Evolutionary conservation across 176 grass and related monocot genomes (phyloP).

Genomic region (Aegilops sharonensis): DNA sequence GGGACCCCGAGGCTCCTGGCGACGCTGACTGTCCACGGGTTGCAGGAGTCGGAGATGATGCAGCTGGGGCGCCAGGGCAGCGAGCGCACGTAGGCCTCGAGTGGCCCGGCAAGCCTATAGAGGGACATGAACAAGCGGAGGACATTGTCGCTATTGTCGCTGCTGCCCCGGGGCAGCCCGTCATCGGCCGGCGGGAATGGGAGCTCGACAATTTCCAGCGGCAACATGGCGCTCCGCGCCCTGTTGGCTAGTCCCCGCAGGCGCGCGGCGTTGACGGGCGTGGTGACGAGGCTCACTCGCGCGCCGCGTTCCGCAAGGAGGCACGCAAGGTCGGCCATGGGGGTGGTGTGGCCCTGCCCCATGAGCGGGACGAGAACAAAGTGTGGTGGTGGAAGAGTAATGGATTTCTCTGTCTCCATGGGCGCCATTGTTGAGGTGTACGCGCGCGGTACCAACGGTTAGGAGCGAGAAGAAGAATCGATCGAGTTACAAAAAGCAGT

Average conservation of each 20-base stretch:
- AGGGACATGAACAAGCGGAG: slow-evolving; percentile 8
- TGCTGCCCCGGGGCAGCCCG: slow-evolving; percentile 23
- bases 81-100: slow-evolving; percentile 26
- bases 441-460: too few species aligned
- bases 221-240: slow-evolving; percentile 11
- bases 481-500: too few species aligned
- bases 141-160: slow-evolving; percentile 24
- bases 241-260: slow-evolving; percentile 28
- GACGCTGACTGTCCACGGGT: slow-evolving; percentile 35
- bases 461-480: too few species aligned
- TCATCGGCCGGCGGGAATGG: background rate
- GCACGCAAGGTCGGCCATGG: slow-evolving; percentile 54
- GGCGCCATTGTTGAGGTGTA: slow-evolving; percentile 7
- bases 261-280: slow-evolving; percentile 41
- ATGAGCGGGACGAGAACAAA: slow-evolving; percentile 49
- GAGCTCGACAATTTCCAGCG: slow-evolving; percentile 47
- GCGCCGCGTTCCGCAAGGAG: slow-evolving; percentile 38
- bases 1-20: slow-evolving; percentile 30
- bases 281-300: slow-evolving; percentile 38
- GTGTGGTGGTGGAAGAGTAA: background rate
- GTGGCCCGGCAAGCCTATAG: slow-evolving; percentile 16
- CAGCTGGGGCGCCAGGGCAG: slow-evolving; percentile 22
- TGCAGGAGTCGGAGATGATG: slow-evolving; percentile 47
- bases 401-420: background rate
- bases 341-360: slow-evolving; percentile 58